These are phyloP conservation scores for Bretziella fagacearum DNA, from an alignment of 2,329 filamentous ascomycete genomes.

Conservation along the genomic window DNA sequence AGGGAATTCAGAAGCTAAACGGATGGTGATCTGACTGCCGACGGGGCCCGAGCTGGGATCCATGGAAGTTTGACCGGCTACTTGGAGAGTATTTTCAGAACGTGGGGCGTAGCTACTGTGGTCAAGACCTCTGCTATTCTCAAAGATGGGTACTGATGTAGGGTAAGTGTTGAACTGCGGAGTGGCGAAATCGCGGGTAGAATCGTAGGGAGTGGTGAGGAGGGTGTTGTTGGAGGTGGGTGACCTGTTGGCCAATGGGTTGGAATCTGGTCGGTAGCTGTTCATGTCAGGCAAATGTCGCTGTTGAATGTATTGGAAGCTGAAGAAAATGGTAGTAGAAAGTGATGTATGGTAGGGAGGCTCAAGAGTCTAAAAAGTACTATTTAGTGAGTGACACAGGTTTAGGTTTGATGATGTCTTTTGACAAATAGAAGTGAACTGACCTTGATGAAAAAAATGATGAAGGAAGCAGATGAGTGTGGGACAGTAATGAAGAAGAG, in stretches of 20 bases:
- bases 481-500: too few relatives aligned
- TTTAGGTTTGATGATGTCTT: not conserved
- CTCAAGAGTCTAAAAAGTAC: too few relatives aligned
- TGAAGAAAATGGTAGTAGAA: not conserved
- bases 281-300: not conserved
- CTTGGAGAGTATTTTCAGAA: not conserved
- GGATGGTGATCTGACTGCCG: slow-evolving; percentile 55
- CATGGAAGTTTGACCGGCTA: not conserved
- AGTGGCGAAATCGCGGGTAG: not conserved
- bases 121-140: not conserved
- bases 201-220: not conserved
- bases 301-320: not conserved
- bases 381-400: too few relatives aligned
- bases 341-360: not conserved
- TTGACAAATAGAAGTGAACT: not conserved
- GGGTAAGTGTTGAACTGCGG: not conserved
- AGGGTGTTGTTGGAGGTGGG: not conserved
- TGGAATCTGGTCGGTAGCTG: not conserved
- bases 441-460: not conserved
- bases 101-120: not conserved
- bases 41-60: slow-evolving; percentile 50
- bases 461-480: too few relatives aligned
- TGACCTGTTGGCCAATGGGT: not conserved
- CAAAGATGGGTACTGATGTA: not conserved
- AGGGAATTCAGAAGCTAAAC: slow-evolving; percentile 51